Percentiles rank a stretch among this genome's conserved stretches.
These are phyloP conservation scores for Corallochytrium limacisporum DNA, from an alignment of 78 protist genomes.

Conservation along the genomic window DNA sequence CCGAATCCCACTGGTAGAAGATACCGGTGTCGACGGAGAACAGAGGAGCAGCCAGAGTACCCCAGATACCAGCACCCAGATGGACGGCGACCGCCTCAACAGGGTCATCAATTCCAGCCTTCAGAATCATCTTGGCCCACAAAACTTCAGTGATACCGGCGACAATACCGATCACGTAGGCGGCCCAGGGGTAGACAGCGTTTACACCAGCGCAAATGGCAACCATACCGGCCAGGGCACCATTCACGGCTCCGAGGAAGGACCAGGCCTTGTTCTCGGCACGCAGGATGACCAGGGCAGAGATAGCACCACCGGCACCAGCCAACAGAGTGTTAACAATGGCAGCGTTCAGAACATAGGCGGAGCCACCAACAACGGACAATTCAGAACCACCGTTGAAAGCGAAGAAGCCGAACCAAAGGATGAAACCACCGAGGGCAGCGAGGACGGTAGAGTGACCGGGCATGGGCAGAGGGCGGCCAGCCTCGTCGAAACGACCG, in stretches of 20 bases:
- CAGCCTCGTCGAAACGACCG: conserved; percentile 45
- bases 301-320: conserved; percentile 34
- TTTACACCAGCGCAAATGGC: conserved; percentile 41
- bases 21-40: conserved; percentile 29
- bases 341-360: conserved; percentile 22
- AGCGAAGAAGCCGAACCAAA: conserved; percentile 76
- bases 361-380: conserved; percentile 12
- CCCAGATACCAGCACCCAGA: conserved; percentile 59
- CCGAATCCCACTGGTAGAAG: conserved; percentile 15
- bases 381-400: conserved; percentile 63
- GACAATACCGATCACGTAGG: conserved; percentile 46
- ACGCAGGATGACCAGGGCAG: conserved; percentile 5
- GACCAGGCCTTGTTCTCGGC: conserved; percentile 6
- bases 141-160: conserved; percentile 24
- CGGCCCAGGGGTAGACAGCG: conserved; percentile 57
- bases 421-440: conserved; percentile 58
- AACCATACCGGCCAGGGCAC: conserved; percentile 60
- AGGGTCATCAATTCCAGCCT: conserved; percentile 59
- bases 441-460: conserved; percentile 27
- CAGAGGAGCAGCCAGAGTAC: conserved; percentile 27
- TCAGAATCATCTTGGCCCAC: conserved; percentile 1
- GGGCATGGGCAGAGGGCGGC: conserved; percentile 27
- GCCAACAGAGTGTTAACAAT: conserved; percentile 44
- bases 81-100: conserved; percentile 63
- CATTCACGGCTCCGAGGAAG: conserved; percentile 28